Evolutionary conservation across 2,329 filamentous ascomycete genomes (phyloP).

Genomic region (Sporothrix variecibatus): DNA sequence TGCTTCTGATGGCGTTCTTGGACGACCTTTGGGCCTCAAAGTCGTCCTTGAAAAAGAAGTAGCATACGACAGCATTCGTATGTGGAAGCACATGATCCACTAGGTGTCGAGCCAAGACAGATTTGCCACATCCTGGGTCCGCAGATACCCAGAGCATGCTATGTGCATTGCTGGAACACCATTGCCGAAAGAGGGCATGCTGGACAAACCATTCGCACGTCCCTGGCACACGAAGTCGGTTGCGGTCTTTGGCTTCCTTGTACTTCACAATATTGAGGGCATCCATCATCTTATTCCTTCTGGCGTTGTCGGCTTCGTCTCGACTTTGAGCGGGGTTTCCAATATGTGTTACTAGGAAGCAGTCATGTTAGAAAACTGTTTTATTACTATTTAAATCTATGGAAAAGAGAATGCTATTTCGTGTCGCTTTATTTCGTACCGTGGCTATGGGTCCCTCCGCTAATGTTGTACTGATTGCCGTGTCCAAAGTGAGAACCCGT

Average conservation of each 20-base stretch:
- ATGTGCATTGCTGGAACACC: not conserved
- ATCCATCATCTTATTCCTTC: not conserved
- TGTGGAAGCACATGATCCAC: not conserved
- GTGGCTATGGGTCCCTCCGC: not conserved
- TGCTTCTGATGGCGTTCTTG: not conserved
- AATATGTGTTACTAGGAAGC: no score
- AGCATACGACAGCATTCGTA: not conserved
- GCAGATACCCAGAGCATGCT: not conserved
- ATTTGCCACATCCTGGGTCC: not conserved
- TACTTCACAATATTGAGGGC: not conserved
- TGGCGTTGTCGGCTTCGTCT: not conserved
- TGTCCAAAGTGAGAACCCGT: not conserved
- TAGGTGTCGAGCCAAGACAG: not conserved
- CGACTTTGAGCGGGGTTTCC: no score
- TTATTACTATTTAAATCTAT: no score
- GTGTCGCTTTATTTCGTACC: not conserved
- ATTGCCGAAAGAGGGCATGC: not conserved
- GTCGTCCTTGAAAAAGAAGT: slow-evolving; percentile 29
- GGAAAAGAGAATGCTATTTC: no score
- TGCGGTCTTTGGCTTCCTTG: not conserved
- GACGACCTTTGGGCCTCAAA: slow-evolving; percentile 18
- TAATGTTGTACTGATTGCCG: not conserved
- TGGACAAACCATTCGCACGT: slow-evolving; percentile 1
- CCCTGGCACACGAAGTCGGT: not conserved
- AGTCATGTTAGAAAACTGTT: no score